Percentiles rank a stretch among this genome's conserved stretches.
Evolutionary conservation across 805 yeast genomes (phyloP).

Genomic region (Ogataea saltuana): DNA sequence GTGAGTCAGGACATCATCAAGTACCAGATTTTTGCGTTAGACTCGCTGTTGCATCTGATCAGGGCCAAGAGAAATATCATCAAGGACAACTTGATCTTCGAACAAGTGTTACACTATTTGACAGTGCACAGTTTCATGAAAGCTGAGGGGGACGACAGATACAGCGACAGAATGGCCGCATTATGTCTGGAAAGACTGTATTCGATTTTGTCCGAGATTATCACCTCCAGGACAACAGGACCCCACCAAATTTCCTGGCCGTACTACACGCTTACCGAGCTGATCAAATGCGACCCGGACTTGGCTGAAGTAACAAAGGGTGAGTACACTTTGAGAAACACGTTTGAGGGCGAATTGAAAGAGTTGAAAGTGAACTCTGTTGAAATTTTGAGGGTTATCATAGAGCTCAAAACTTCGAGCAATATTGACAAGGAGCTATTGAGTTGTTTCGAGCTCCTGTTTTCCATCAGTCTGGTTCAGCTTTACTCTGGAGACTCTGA

Average conservation of each 20-base stretch:
- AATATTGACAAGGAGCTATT: conserved; percentile 26
- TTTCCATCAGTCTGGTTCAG: conserved; percentile 76
- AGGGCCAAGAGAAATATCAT: conserved; percentile 29
- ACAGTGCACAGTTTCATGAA: conserved; percentile 29
- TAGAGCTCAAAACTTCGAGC: conserved; percentile 35
- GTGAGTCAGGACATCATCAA: conserved; percentile 25
- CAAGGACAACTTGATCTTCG: conserved; percentile 11
- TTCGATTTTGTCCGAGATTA: conserved; percentile 54
- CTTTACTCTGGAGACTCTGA: conserved; percentile 77
- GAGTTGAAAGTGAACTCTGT: conserved; percentile 50
- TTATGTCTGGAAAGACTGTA: conserved; percentile 62
- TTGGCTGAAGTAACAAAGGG: conserved; percentile 19
- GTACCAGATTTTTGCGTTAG: conserved; percentile 29
- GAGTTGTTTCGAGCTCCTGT: conserved; percentile 68
- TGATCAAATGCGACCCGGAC: conserved; percentile 17
- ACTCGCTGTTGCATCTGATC: conserved; percentile 30
- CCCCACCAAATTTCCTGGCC: conserved; percentile 61
- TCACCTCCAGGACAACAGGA: conserved; percentile 14
- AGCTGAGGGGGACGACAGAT: conserved; percentile 12
- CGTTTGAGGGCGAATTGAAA: conserved; percentile 61
- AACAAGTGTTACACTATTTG: conserved; percentile 25
- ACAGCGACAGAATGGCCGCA: conserved; percentile 38
- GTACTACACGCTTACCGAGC: conserved; percentile 43
- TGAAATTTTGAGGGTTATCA: conserved; percentile 46
- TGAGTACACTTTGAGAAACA: conserved; percentile 20